Conservation (phyloP, 2,329 filamentous ascomycete species). For the Tolypocladium album region DNA sequence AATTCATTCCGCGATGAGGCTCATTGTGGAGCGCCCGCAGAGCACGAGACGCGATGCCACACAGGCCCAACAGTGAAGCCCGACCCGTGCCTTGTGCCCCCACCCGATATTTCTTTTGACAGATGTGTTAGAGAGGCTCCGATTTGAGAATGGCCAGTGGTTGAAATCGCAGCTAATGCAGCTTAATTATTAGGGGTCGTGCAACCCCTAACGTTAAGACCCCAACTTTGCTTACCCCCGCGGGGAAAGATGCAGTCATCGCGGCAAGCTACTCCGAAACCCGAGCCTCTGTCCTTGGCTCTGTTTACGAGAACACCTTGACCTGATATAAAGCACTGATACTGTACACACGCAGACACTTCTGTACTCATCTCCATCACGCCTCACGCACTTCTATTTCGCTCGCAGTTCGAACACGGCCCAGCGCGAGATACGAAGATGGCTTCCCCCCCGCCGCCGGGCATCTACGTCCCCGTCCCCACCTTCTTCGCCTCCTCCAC, state of each 20-base stretch:
- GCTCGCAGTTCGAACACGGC: background rate
- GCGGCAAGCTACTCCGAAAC: constrained; percentile 3
- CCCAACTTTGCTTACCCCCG: background rate
- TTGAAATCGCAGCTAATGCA: background rate
- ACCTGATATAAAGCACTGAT: background rate
- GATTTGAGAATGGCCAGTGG: background rate
- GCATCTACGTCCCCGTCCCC: constrained; percentile 50
- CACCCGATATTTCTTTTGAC: too few species aligned
- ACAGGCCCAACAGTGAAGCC: background rate
- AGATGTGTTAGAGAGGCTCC: background rate
- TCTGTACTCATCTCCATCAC: background rate
- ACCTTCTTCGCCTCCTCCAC: constrained; percentile 47
- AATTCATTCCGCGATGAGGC: background rate
- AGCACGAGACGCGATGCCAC: background rate
- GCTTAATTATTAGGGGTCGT: background rate
- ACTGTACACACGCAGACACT: background rate
- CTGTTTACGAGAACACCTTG: background rate
- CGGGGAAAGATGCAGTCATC: background rate
- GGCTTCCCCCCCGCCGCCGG: constrained; percentile 34
- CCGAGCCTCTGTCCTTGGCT: constrained; percentile 2
- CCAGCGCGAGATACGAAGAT: background rate
- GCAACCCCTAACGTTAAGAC: too few species aligned
- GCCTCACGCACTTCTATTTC: background rate
- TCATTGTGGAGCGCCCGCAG: background rate
- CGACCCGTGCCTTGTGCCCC: background rate